Base-by-base conservation (phyloP, 176 grass and related monocot genomes). In the Aegilops speltoides region DNA sequence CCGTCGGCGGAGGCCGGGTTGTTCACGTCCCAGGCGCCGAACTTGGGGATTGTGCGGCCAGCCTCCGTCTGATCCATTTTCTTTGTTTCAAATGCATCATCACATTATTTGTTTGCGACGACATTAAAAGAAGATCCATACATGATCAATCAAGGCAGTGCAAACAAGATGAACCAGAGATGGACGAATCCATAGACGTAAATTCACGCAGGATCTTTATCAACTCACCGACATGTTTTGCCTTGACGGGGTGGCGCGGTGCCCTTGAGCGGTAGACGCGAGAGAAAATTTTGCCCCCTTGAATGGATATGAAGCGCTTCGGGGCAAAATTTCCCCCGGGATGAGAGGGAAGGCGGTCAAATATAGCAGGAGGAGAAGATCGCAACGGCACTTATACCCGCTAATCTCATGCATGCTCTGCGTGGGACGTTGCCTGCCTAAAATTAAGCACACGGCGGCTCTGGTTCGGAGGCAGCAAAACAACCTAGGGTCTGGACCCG, bases 21-120 rank as follows among this genome's bases (percentile, higher is more conserved):
- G 70, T 95, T 98, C 48, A 93, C 93, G 81, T 98, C 93, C 93
- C 96, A 98, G 40, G 92, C 89, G 56, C 93, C 95, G 61, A 95
- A 98, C 62, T 92, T 98, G 45, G 96, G 96, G 57, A 98, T 50
- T 0, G 96, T 87, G 68, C 89, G 89, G 15, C 89, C 91, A 36
- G 88, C 89, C 23, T 89, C 90, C 52, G 83, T 90, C 95, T 95
- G 32, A 50, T 19, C 8, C 67, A 70, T 69, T 57, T 56, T 57
- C 54, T 54, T 54, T 54, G 15, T 16, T 19, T 54, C 15, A 52
- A 52, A 52, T 52, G 4, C 48, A 52, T 52, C 48, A 56, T 20
- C 52, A 56, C 52, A 8, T 20, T 8, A 56, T 19, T 19, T 54
- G 50, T 54, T 54, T 54, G 50, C 50, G 50, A 54, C 48, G 48